Base-by-base conservation (phyloP, 768 basidiomycete species). In the Kwoniella europaea region DNA sequence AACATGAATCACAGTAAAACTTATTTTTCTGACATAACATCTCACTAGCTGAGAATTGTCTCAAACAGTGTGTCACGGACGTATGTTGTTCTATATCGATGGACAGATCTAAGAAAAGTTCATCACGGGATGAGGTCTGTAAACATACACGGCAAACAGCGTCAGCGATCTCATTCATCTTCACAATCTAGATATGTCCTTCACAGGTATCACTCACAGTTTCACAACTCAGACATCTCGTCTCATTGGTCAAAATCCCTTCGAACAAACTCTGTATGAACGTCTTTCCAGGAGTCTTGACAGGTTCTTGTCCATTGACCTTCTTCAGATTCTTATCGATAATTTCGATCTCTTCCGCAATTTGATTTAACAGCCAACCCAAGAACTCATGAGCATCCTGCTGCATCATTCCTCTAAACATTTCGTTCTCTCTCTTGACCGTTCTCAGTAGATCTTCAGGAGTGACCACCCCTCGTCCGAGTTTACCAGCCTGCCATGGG, bases 351-450 rank as follows among this genome's bases (percentile, higher is more conserved):
- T 98, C 94, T 83, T 98, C 96, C 44, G 94, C 91, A 60, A 99
- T 90, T 82, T 87, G 90, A 84, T 99, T 99, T 65, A 99, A 85
- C 29, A 98, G 85, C 84, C 91, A 98, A 82, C 95, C 97, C 53
- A 98, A 86, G 83, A 99, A 98, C 84, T 99, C 97, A 84, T 98
- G 97, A 2, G 97, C 97, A 82, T 99, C 97, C 82, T 99, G 97
- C 82, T 99, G 97, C 88, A 92, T 91, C 16, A 92, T 91, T 46
- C 90, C 90, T 59, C 93, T 88, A 80, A 98, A 99, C 57, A 91
- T 86, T 77, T 94, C 93, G 83, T 98, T 98, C 77, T 93, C 87
- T 79, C 94, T 90, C 84, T 92, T 93, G 76, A 98, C 88, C 82
- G 96, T 96, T 79, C 93, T 90, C 81, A 99, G 91, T 84, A 99